Evolutionary conservation across 306 rosid species (phyloP), one percentile per base, ranked within the genome.

Genomic region (Gastrolobium bilobum): DNA sequence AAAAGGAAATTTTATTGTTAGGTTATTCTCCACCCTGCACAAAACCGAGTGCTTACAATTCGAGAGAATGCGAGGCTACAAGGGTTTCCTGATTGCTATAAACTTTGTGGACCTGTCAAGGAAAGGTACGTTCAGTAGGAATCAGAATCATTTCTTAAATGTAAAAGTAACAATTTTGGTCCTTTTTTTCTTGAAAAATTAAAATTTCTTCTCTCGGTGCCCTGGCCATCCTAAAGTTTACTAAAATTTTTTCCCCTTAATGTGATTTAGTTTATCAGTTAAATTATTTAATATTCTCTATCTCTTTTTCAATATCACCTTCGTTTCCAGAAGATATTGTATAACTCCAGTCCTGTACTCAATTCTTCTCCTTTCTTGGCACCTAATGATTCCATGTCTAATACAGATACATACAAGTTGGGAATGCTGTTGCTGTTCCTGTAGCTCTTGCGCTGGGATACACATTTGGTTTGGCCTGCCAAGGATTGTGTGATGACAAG

Each of bases 51-150:
- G 7, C 78, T 90, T 46, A 78, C 91, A 1, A 72, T 93, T 4
- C 82, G 97, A 5, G 94, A 93, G 59, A 89, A 90, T 61, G 96
- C 91, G 1, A 86, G 97, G 56, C 59, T 93, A 1, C 96, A 93
- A 48, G 97, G 97, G 0, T 93, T 93, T 63, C 97, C 97, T 0
- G 97, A 93, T 64, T 88, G 85, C 9, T 93, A 93, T 33, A 80
- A 87, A 68, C 90, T 93, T 3, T 39, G 61, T 48, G 96, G 96
- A 10, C 77, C 94, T 6, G 62, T 86, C 3, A 93, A 93, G 58
- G 91, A 89, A 58, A 89, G 97, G 98, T 93, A 73, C 51, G 61
- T 10, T 62, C 14, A 66, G 4, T 26, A 42, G 62, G 75, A 4
- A 72, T 56, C 82, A 35, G 54, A 44, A 7, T 47, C 37, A 20